Base-by-base conservation (phyloP, 768 basidiomycete genomes). In the Roridomyces roridus region DNA sequence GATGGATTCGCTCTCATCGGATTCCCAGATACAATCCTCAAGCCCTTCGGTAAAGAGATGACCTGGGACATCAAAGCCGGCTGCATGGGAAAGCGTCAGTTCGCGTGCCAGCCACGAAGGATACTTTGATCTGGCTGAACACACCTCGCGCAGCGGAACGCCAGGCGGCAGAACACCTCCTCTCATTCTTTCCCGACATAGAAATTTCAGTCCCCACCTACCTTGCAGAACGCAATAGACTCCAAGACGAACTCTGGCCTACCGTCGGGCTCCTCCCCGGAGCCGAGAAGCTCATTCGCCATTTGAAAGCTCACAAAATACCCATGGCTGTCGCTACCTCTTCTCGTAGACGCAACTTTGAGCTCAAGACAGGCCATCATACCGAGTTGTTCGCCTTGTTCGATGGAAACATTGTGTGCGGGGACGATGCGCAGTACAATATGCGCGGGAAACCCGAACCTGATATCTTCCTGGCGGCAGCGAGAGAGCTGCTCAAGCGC, bases 51-150 rank as follows among this genome's bases (percentile, higher is more conserved):
- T 24, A 86, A 85, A 58, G 73, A 83, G 59, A 91, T 94, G 88
- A 90, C 89, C 4, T 93, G 91, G 91, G 87, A 91, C 53, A 91
- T 94, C 54, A 93, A 94, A 67, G 86, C 89, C n/a, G 89, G 88
- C 0, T 83, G 89, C 54, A 94, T 94, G 92, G 92, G 92, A 51
- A 91, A 89, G 77, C 84, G 92, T 91, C 44, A 51, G 78, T 40
- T n/a, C n/a, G n/a, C n/a, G n/a, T n/a, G n/a, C n/a, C n/a, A 26
- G 45, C 43, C 46, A 35, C 28, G 9, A 49, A 34, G 20, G 14
- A 14, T 10, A 10, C 10, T 34, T 8, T 11, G 15, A 10, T 34
- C 31, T 15, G 15, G 31, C 31, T 34, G 31, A 34, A 44, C 39
- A 10, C 14, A 23, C 20, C 45, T 20, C 34, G 18, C 28, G 12